phyloP scores from a whole-genome alignment of 2,329 filamentous ascomycete genomes.

The Fusarium cicatricum region DNA sequence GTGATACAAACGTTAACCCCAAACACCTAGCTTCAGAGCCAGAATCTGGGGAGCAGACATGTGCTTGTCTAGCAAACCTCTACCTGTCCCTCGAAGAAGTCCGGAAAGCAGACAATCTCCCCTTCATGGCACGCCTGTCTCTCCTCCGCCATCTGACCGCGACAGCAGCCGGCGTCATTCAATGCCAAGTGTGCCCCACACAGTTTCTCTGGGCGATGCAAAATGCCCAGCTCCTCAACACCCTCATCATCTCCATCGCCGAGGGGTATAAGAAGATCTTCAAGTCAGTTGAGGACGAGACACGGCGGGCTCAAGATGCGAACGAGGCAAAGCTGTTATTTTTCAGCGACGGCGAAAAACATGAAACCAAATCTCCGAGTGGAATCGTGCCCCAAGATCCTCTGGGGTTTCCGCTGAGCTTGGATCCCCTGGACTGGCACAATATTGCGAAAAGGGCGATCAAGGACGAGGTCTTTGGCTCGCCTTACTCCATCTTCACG shows the following conservation, averaged over 20 bases:
- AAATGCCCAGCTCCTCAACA: constrained; percentile 39
- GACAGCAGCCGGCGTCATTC: constrained; percentile 25
- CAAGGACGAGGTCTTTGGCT: constrained; percentile 33
- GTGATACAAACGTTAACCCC: constrained; percentile 29
- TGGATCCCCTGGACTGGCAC: constrained; percentile 33
- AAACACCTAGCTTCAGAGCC: constrained; percentile 12
- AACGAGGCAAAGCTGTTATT: constrained; percentile 26
- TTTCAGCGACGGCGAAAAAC: constrained; percentile 18
- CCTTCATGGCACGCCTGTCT: constrained; percentile 29
- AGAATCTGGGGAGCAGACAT: constrained; percentile 21
- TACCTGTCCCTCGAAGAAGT: constrained; percentile 39
- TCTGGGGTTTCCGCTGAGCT: constrained; percentile 14
- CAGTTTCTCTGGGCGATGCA: constrained; percentile 42
- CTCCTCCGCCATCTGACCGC: constrained; percentile 28
- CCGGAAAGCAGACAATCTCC: constrained; percentile 26
- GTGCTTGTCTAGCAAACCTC: constrained; percentile 37
- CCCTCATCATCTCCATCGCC: constrained; percentile 35
- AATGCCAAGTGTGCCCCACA: constrained; percentile 35
- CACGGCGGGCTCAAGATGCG: constrained; percentile 21
- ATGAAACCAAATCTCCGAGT: not conserved
- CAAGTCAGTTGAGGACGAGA: constrained; percentile 32
- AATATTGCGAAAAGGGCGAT: constrained; percentile 30
- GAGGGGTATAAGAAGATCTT: constrained; percentile 38
- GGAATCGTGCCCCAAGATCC: not conserved
- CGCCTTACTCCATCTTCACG: not conserved